Conservation (phyloP, 139 green algal genomes). For the Raphidocelis subcapitata region DNA sequence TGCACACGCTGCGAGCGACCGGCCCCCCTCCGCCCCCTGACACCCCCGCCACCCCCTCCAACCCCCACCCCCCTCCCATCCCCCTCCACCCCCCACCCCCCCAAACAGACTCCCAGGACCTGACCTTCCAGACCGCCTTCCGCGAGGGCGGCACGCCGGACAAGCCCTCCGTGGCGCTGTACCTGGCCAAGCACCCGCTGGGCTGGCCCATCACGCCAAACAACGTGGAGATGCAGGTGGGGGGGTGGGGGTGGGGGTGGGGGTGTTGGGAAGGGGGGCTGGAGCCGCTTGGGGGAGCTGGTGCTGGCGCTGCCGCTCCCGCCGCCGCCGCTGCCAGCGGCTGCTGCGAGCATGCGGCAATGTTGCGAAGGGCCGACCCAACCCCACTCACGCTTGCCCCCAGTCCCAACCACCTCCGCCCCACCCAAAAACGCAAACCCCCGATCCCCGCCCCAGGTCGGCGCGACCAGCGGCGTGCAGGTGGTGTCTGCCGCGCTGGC, state of each 20-base stretch:
- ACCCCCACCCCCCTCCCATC: background rate
- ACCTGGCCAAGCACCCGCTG: slow-evolving; percentile 45
- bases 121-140: slow-evolving; percentile 70
- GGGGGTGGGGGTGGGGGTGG: background rate
- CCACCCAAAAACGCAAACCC: no score
- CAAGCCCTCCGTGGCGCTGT: slow-evolving; percentile 59
- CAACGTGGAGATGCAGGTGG: slow-evolving; percentile 19
- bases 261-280: no score
- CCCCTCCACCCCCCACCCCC: background rate
- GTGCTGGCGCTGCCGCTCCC: no score
- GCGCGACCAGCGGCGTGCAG: slow-evolving; percentile 5
- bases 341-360: no score
- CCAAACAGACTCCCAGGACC: slow-evolving; percentile 35
- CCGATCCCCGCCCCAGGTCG: slow-evolving; percentile 24
- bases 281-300: no score
- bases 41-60: background rate
- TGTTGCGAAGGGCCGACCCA: no score
- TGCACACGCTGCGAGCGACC: background rate
- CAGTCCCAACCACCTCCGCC: no score
- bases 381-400: no score
- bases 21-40: background rate
- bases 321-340: no score
- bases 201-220: slow-evolving; percentile 11
- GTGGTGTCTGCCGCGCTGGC: slow-evolving; percentile 48
- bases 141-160: slow-evolving; percentile 41